A percentile compares a stretch with the other conserved stretches of the same genome.
Evolutionary conservation across 257 asterid species (phyloP).

Genomic region (Leptodermis oblonga): DNA sequence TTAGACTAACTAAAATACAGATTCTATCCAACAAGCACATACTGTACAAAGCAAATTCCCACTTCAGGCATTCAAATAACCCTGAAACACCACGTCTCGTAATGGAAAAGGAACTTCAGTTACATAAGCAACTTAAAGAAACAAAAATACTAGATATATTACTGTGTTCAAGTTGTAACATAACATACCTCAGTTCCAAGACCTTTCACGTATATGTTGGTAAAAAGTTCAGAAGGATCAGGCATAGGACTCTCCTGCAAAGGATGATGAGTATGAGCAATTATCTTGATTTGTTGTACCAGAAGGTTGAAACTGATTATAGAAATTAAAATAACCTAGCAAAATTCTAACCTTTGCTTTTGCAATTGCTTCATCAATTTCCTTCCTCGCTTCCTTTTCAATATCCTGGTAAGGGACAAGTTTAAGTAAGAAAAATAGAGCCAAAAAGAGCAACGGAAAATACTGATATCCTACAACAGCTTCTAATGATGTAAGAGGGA

Average conservation of each 20-base stretch:
- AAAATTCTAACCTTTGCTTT: slow-evolving; percentile 83
- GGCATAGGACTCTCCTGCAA: slow-evolving; percentile 91
- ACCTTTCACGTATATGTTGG: slow-evolving; percentile 78
- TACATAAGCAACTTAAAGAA: not conserved
- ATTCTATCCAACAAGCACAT: no score
- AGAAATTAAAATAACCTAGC: not conserved
- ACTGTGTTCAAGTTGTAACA: not conserved
- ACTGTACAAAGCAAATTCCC: no score
- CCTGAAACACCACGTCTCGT: not conserved
- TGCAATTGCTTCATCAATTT: slow-evolving; percentile 92
- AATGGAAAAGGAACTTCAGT: not conserved
- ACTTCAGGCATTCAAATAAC: not conserved
- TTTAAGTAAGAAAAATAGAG: not conserved
- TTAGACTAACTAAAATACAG: not conserved
- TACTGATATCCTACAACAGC: not conserved
- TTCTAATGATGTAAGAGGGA: no score
- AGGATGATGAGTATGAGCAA: slow-evolving; percentile 15
- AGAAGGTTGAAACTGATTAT: not conserved
- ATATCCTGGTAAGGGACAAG: slow-evolving; percentile 49
- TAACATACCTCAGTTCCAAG: slow-evolving; percentile 73
- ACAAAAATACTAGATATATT: not conserved
- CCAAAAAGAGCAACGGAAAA: not conserved
- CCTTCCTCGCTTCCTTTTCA: slow-evolving; percentile 77
- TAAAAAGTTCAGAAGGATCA: slow-evolving; percentile 90
- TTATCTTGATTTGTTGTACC: not conserved